Evolutionary conservation across 2,329 filamentous ascomycete genomes (phyloP).

Genomic region (Aureobasidium subglaciale): DNA sequence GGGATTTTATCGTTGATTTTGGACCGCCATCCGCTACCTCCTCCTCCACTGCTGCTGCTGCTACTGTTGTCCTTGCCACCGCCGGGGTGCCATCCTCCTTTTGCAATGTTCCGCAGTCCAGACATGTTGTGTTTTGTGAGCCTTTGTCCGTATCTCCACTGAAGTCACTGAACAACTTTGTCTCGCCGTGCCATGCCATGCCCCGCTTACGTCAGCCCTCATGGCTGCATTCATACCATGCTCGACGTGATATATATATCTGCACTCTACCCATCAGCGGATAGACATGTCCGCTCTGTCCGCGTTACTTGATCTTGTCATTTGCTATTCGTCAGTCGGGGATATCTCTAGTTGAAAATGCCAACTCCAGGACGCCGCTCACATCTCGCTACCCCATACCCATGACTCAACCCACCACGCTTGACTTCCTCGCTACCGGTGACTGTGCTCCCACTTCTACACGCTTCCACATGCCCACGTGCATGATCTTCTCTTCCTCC

Average conservation of each 20-base stretch:
- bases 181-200: not conserved
- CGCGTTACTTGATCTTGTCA: not conserved
- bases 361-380: not conserved
- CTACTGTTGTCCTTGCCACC: constrained; percentile 30
- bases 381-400: not conserved
- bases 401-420: not conserved
- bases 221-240: too few relatives aligned
- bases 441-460: constrained; percentile 36
- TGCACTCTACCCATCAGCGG: too few relatives aligned
- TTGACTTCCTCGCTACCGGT: not conserved
- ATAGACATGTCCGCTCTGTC: too few relatives aligned
- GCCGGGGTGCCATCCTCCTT: constrained; percentile 44
- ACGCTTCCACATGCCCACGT: constrained; percentile 74
- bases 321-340: constrained; percentile 7
- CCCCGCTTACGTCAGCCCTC: constrained; percentile 9
- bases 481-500: constrained; percentile 76
- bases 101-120: constrained; percentile 28
- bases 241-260: too few relatives aligned
- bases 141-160: too few relatives aligned
- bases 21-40: constrained; percentile 16
- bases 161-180: too few relatives aligned
- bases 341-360: constrained; percentile 10
- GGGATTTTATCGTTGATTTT: constrained; percentile 47
- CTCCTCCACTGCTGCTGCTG: constrained; percentile 21
- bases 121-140: not conserved